These are phyloP conservation scores for Xeromyces bisporus DNA, from an alignment of 495 filamentous ascomycete genomes.

Conservation along the genomic window DNA sequence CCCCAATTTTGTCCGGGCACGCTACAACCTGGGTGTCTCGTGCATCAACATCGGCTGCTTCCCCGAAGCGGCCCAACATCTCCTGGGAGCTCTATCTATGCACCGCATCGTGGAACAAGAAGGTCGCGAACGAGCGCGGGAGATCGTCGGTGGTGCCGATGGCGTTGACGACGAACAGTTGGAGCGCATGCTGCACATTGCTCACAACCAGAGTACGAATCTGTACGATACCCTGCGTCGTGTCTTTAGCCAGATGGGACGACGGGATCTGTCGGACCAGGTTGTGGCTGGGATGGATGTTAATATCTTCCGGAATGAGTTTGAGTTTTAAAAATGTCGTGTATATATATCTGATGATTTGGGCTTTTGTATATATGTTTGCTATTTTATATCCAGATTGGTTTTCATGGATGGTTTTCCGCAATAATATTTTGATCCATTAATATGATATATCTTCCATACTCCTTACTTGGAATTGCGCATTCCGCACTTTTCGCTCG, in stretches of 20 bases:
- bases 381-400: too few relatives aligned
- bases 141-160: conserved; percentile 51
- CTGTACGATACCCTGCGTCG: conserved; percentile 81
- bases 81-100: conserved; percentile 91
- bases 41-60: conserved; percentile 98
- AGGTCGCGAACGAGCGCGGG: conserved; percentile 61
- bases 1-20: conserved; percentile 88
- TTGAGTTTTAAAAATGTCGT: conserved; percentile 57
- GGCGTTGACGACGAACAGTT: conserved; percentile 50
- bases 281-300: conserved; percentile 83
- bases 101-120: conserved; percentile 84
- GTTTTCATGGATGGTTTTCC: too few relatives aligned
- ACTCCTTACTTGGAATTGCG: too few relatives aligned
- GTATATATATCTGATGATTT: too few relatives aligned
- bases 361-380: too few relatives aligned
- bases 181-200: conserved; percentile 54
- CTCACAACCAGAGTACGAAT: conserved; percentile 91
- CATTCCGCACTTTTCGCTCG: too few relatives aligned
- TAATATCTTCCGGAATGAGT: conserved; percentile 67
- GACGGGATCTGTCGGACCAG: conserved; percentile 71
- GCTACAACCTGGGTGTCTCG: conserved; percentile 89
- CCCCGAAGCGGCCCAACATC: conserved; percentile 79
- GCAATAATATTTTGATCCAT: too few relatives aligned
- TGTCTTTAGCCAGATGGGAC: conserved; percentile 87
- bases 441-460: too few relatives aligned